Base-by-base conservation (phyloP, 1,139 yeast species). In the Zhuliangozyma blackwelliae region DNA sequence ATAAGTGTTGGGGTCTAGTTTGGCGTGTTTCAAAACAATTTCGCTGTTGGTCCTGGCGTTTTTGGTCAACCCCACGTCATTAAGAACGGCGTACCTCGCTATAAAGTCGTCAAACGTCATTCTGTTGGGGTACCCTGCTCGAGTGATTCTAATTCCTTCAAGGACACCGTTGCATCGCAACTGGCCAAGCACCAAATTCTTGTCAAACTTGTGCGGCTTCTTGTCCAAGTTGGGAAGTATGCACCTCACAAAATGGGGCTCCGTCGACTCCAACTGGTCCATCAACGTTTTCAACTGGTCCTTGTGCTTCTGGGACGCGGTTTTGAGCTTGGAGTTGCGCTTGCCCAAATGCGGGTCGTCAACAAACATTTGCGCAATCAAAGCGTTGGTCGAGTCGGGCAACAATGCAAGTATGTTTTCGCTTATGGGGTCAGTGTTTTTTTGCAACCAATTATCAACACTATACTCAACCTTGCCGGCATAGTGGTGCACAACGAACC, bases 181-280 rank as follows among this genome's bases (percentile, higher is more conserved):
- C 61, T 94, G 99, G 42, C 86, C 92, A 36, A 92, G 66, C 4
- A 94, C 96, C 29, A 94, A 65, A 25, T 63, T 65, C 51, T 84
- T 87, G 50, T 89, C 90, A 52, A 92, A 84, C 34, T 71, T 66
- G 33, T 75, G 77, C 0, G 97, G 80, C 40, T 70, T 71, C 55
- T 92, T 90, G 28, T 75, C 68, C 45, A 79, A 78, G 52, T 94
- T 94, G 7, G 99, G 99, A 34, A 94, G 68, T 38, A 94, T 94
- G 59, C 99, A 94, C 50, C 99, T 76, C 23, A 94, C 97, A 57
- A 94, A 94, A 57, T 92, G 98, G 2, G 99, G 98, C 52, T 87
- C 94, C 0, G 98, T 92, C 12, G 79, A 67, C 10, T 79, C 72
- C 28, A 94, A 66, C 47, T 88, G 94, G 7, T 69, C 72, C 82